Percentiles rank a stretch among this genome's conserved stretches.
Evolutionary conservation across 148 eudicot genomes (phyloP).

Genomic region (Rhododendron williamsianum): DNA sequence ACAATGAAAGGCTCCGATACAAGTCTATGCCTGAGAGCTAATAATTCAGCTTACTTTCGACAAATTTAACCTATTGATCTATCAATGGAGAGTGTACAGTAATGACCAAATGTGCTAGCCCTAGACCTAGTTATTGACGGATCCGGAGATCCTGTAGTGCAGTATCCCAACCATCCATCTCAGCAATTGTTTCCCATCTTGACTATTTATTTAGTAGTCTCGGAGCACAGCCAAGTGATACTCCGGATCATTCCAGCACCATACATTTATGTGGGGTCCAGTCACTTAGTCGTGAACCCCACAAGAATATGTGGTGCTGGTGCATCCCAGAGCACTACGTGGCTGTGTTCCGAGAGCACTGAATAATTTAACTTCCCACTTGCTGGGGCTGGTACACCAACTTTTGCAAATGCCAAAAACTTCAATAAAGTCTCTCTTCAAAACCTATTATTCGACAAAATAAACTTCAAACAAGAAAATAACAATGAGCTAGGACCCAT

Average conservation of each 20-base stretch:
- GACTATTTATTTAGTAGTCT: background rate
- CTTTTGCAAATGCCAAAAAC: background rate
- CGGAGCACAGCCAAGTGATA: background rate
- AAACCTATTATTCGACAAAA: background rate
- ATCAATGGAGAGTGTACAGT: no score
- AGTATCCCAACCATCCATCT: no score
- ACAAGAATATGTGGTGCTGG: background rate
- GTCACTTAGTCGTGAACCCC: background rate
- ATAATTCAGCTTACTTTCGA: background rate
- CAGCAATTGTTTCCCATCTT: background rate
- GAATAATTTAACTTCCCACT: background rate
- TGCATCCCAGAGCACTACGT: no score
- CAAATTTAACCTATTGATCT: background rate
- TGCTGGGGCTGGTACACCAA: background rate
- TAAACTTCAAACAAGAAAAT: background rate
- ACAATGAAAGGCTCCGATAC: no score
- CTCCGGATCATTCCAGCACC: no score
- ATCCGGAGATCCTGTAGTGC: no score
- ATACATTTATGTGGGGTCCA: no score
- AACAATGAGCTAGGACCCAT: background rate
- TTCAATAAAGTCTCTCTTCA: background rate
- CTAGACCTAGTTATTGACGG: background rate
- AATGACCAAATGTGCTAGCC: background rate
- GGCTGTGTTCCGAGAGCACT: no score
- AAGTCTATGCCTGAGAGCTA: background rate